phyloP scores from a whole-genome alignment of 1,284 basidiomycete species.

The Exobasidium cylindrosporum region DNA sequence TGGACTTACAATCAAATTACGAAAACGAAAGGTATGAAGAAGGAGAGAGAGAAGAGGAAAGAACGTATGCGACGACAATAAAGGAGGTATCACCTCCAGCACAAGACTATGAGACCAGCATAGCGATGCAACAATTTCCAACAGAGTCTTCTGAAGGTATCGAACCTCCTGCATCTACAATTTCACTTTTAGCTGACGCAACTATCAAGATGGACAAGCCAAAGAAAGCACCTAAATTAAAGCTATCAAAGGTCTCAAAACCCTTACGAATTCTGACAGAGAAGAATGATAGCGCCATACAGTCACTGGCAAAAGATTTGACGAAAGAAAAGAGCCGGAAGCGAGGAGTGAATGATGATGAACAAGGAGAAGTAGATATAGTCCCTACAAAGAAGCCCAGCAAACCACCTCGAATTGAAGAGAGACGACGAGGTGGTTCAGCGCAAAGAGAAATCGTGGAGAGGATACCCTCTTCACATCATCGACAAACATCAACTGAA shows the following conservation, averaged over 20 bases:
- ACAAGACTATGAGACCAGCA: neutral
- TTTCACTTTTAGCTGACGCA: neutral
- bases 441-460: conserved; percentile 22
- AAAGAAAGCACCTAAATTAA: neutral
- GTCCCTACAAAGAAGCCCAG: neutral
- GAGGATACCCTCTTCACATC: conserved; percentile 20
- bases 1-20: neutral
- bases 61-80: neutral
- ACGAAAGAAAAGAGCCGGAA: conserved; percentile 20
- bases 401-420: conserved; percentile 1
- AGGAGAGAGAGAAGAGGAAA: neutral
- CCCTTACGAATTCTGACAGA: neutral
- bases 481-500: conserved; percentile 10
- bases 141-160: conserved; percentile 2
- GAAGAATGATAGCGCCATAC: neutral
- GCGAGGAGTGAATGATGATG: conserved; percentile 13
- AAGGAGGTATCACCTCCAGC: neutral
- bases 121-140: conserved; percentile 16
- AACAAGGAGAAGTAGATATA: conserved; percentile 14
- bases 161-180: neutral
- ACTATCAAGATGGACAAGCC: neutral
- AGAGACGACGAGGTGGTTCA: neutral
- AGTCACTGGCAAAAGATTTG: conserved; percentile 15
- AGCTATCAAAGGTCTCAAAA: neutral
- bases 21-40: too few relatives aligned